Evolutionary conservation across 257 asterid species (phyloP).

Genomic region (Solanum paucissectum): DNA sequence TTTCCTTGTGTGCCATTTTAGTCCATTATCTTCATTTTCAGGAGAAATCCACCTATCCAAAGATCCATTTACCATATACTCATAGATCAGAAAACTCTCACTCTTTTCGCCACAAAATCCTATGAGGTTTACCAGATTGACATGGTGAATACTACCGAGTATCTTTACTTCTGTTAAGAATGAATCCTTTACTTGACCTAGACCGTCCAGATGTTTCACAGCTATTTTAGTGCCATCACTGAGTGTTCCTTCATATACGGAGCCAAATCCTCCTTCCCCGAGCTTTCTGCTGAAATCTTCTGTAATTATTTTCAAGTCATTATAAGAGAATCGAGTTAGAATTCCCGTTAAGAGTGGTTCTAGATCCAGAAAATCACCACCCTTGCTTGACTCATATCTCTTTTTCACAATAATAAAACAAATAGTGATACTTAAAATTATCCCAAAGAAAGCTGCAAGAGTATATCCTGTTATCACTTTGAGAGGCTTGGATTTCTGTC

Average conservation of each 20-base stretch:
- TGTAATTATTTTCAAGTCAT: not conserved
- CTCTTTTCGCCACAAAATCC: slow-evolving; percentile 7
- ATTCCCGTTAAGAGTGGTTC: not conserved
- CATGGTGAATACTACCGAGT: slow-evolving; percentile 13
- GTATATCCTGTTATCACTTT: not conserved
- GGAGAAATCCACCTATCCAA: not conserved
- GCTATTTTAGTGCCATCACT: slow-evolving; percentile 7
- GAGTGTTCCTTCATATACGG: slow-evolving; percentile 6
- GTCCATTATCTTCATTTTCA: not conserved
- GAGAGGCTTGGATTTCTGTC: not conserved
- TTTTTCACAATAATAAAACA: not conserved
- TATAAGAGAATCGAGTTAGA: not conserved
- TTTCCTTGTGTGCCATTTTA: not conserved
- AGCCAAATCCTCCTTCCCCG: slow-evolving; percentile 20
- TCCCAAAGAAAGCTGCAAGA: not conserved
- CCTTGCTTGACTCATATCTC: not conserved
- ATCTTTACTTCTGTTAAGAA: slow-evolving; percentile 11
- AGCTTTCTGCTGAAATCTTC: slow-evolving; percentile 6
- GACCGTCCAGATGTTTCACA: slow-evolving; percentile 5
- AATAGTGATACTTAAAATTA: not conserved
- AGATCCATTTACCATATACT: not conserved
- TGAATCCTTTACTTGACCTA: not conserved
- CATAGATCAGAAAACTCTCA: not conserved
- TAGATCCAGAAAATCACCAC: not conserved
- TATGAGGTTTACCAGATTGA: slow-evolving; percentile 9